Conservation (phyloP, 1,284 basidiomycete species). For the Rhodotorula sp. region DNA sequence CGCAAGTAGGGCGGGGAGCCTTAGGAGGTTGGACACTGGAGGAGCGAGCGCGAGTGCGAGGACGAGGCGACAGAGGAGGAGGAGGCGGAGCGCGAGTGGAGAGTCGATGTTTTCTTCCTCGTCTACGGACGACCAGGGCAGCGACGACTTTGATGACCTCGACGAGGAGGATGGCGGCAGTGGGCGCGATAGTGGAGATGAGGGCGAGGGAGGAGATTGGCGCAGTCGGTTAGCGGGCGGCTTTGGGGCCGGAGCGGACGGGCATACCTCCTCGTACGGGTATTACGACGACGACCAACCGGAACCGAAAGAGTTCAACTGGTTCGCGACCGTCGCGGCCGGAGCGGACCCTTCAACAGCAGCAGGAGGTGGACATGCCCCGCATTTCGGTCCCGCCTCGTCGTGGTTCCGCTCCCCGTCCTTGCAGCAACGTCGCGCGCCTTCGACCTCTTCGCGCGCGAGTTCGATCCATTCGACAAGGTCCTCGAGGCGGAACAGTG, state of each 20-base stretch:
- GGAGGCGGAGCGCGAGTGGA: constrained; percentile 9
- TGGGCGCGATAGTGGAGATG: neutral
- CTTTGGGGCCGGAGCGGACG: constrained; percentile 4
- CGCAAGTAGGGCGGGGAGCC: neutral
- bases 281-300: constrained; percentile 19
- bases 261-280: neutral
- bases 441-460: constrained; percentile 11
- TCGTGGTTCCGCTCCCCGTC: constrained; percentile 11
- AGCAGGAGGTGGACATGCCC: neutral
- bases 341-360: neutral
- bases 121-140: constrained; percentile 10
- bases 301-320: constrained; percentile 14
- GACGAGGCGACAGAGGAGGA: constrained; percentile 4
- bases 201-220: no score
- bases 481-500: constrained; percentile 6
- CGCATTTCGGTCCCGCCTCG: neutral
- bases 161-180: neutral
- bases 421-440: constrained; percentile 1
- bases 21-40: neutral
- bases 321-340: constrained; percentile 4
- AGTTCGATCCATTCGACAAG: constrained; percentile 21
- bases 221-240: no score
- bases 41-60: neutral
- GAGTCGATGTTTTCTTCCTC: constrained; percentile 11
- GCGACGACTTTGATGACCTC: neutral